Evolutionary conservation across 2,329 filamentous ascomycete genomes (phyloP), one percentile per base, ranked within the genome.

Genomic region (Aspergillus japonicus): DNA sequence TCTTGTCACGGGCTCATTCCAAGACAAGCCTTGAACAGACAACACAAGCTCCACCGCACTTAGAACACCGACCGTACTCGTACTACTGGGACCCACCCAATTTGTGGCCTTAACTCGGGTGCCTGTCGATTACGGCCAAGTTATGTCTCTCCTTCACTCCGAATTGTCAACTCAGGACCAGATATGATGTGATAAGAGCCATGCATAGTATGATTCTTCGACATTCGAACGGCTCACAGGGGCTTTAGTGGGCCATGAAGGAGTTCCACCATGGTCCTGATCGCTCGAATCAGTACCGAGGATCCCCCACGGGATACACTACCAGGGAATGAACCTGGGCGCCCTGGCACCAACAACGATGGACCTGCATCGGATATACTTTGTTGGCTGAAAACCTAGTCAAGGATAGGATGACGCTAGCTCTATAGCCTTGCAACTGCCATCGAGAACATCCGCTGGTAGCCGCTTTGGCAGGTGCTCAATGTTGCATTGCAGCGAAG

Each of bases 401-500:
- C 54, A 50, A 56, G 62, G 54, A 56, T 56, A 42, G 35, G 35
- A 26, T 33, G 47, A 50, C 26, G 50, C 56, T 58, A 62, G 50
- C 42, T 19, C 19, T 56, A 47, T 54, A 53, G 47, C 55, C 47
- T 56, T 59, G 60, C 49, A 60, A 53, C 31, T 56, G 42, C 47
- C 51, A 57, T 47, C 52, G 44, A 54, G 39, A 54, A 42, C 14
- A 44, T 35, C 62, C 62, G 62, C 47, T 57, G 56, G 50, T 64
- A 64, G 44, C 62, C 62, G 62, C 51, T 44, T 19, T 12, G 31
- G 52, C 56, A 61, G 53, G 61, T 48, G 50, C 47, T 57, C 61
- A 47, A 58, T 29, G 61, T 63, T 58, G 61, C 59, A 63, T 63
- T 63, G 58, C 62, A 64, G 56, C 31, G 54, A 54, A 29, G 26